Base-by-base conservation (phyloP, 2,329 filamentous ascomycete genomes). In the Fulvia fulva region DNA sequence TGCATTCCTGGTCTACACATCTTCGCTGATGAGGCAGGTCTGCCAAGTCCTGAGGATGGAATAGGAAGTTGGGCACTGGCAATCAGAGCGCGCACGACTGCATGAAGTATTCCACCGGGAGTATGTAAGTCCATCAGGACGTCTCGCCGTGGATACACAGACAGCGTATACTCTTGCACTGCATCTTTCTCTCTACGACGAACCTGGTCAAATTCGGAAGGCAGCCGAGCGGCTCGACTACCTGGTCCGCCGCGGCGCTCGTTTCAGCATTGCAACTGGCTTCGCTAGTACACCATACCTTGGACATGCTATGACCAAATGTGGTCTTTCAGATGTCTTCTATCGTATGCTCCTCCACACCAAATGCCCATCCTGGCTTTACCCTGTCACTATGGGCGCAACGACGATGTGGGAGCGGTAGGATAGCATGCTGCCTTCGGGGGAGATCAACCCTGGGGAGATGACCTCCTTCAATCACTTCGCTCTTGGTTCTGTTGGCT, bases 241-340 rank as follows among this genome's bases (percentile, higher is more conserved):
- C 23, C 57, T 67, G 1, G 59, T 70, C 8, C 28, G 12, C 12
- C 4, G 8, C 8, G 28, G 28, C 1, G 28, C n/a, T n/a, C n/a
- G 28, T 9, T 32, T 9, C 12, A 52, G 55, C 43, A 70, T 76
- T 6, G 63, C 67, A 0, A 76, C 73, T 3, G 74, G 74, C 0
- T 76, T 76, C 30, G 73, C 78, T 90, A 86, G 86, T 90, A 86
- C 74, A 87, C 86, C 68, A 12, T 54, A 37, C 21, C 55, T 65
- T 2, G 56, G 51, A 11, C 56, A 58, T 14, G 56, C 56, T n/a
- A n/a, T n/a, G n/a, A n/a, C n/a, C n/a, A n/a, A n/a, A n/a, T n/a
- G n/a, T n/a, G n/a, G n/a, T 5, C 34, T 58, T 23, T 54, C 51
- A 9, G 30, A 49, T 12, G 8, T 58, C 22, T 59, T 59, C 54